A percentile compares a stretch with the other conserved stretches of the same genome.
Evolutionary conservation across 2,329 filamentous ascomycete species (phyloP).

Genomic region (Paracamarosporium sp.): DNA sequence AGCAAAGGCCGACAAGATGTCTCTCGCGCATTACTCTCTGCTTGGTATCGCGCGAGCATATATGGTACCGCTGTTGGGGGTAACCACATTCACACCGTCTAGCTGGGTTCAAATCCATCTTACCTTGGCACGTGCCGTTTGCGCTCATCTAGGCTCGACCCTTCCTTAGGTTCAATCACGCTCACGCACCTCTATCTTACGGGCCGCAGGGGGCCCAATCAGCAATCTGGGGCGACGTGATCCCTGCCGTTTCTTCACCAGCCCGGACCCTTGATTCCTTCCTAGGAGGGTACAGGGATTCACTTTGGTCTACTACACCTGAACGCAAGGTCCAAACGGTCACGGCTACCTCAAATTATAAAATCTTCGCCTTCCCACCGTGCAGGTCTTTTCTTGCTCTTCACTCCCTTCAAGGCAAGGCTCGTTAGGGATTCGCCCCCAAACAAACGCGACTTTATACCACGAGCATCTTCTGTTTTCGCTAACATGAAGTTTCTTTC

Average conservation of each 20-base stretch:
- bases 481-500: conserved; percentile 6
- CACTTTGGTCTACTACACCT: background rate
- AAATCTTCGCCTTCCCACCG: background rate
- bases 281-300: background rate
- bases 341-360: background rate
- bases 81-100: background rate
- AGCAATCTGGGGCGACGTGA: background rate
- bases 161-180: conserved; percentile 1
- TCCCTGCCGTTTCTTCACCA: background rate
- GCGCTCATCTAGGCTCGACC: background rate
- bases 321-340: background rate
- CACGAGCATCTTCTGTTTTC: background rate
- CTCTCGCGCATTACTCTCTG: background rate
- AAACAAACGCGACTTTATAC: background rate
- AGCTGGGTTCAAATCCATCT: background rate
- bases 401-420: background rate
- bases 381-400: background rate
- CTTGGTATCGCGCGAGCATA: background rate
- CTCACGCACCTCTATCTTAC: background rate
- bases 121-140: background rate
- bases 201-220: background rate
- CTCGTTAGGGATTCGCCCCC: background rate
- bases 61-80: background rate
- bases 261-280: background rate
- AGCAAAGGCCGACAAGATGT: background rate